Base-by-base conservation (phyloP, 768 basidiomycete genomes). In the Tulasnella sp. region DNA sequence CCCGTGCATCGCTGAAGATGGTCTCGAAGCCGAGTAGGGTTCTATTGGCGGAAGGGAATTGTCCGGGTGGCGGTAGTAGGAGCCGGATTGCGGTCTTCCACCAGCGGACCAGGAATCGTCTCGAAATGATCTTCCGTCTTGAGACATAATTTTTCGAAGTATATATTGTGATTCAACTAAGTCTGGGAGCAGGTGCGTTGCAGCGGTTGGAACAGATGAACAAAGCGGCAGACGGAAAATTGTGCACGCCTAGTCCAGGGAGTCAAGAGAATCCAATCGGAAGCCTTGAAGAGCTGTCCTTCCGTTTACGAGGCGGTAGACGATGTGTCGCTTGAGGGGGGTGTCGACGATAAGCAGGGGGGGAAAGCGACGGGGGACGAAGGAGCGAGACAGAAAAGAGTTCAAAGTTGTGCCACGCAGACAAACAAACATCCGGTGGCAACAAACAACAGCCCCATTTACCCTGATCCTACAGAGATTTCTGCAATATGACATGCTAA, bases 341-440 rank as follows among this genome's bases (percentile, higher is more conserved):
- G 61, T 13, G 61, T 67, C 29, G 61, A 67, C 61, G 61, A 67
- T 67, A 67, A 67, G 61, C 61, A 44, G 32, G 61, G 61, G 61
- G 61, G 61, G 61, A 67, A 67, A 35, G 26, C 61, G 61, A 67
- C 61, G 61, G 61, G 61, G 32, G 61, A 35, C 26, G 61, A 67
- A 67, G 61, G 61, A 67, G 61, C 61, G 61, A 51, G 51, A 67
- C 61, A 67, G 61, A 67, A 67, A 67, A 67, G 61, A 67, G 61
- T 67, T 67, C 61, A 32, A 44, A 67, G 61, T 67, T 67, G 61
- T 67, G 61, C 61, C 61, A 67, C 61, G 61, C 26, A 32, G 61
- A 67, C 61, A 67, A 67, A 67, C 61, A 67, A 67, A 67, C 61
- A 67, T 2, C 11, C 61, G 15, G 29, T 67, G 61, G 61, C 61